Conservation (phyloP, 345 rosid genomes). For the Camelina laxa region DNA sequence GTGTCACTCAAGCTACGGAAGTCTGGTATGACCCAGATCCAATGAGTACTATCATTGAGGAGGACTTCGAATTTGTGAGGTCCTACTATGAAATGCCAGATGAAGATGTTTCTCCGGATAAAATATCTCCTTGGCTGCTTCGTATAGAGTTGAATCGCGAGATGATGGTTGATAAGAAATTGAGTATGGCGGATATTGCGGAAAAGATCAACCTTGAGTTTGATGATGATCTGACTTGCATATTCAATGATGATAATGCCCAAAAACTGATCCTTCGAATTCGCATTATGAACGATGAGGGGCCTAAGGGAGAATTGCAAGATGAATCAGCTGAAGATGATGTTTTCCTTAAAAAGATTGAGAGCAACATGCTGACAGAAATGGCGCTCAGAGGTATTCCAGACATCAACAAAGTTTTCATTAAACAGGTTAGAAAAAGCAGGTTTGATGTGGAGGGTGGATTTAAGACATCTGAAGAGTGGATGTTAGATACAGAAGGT, state of each 20-base stretch:
- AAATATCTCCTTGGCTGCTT: slow-evolving; percentile 97
- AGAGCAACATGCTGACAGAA: slow-evolving; percentile 96
- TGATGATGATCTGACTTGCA: slow-evolving; percentile 91
- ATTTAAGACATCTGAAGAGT: slow-evolving; percentile 83
- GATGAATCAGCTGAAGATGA: slow-evolving; percentile 99
- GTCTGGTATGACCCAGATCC: slow-evolving; percentile 99
- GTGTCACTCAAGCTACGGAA: slow-evolving; percentile 96
- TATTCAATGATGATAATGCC: slow-evolving; percentile 94
- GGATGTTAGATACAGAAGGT: slow-evolving; percentile 99
- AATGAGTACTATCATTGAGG: slow-evolving; percentile 85
- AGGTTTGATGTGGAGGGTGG: slow-evolving; percentile 82
- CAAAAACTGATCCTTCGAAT: slow-evolving; percentile 89
- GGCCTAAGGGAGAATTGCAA: slow-evolving; percentile 77
- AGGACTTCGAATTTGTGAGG: slow-evolving; percentile 90
- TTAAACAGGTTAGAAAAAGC: slow-evolving; percentile 77
- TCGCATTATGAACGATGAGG: slow-evolving; percentile 96
- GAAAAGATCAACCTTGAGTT: slow-evolving; percentile 95
- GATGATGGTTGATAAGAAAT: slow-evolving; percentile 98
- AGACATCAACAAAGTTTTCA: slow-evolving; percentile 93
- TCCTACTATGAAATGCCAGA: slow-evolving; percentile 99
- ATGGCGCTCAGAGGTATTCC: slow-evolving; percentile 99
- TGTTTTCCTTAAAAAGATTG: slow-evolving; percentile 93
- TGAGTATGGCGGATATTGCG: slow-evolving; percentile 95
- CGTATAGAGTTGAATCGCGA: slow-evolving; percentile 97
- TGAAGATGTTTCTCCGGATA: slow-evolving; percentile 91